Conservation (phyloP, 2,329 filamentous ascomycete species). For the Colletotrichum lini region DNA sequence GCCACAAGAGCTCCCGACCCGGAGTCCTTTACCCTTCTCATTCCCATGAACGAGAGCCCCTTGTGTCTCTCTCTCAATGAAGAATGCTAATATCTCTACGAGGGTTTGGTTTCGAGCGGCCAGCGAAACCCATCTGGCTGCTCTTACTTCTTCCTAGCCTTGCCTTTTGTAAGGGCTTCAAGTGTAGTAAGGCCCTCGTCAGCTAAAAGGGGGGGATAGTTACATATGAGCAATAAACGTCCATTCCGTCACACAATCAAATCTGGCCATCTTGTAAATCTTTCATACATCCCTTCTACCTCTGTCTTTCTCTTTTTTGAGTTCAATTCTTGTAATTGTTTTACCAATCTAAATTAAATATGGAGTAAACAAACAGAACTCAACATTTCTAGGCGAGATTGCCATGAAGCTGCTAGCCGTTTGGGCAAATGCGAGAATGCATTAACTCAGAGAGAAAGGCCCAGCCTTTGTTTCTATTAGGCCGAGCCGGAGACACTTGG, state of each 20-base stretch:
- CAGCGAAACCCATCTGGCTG: background rate
- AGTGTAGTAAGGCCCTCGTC: too few relatives aligned
- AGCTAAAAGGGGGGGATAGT: too few relatives aligned
- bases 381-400: background rate
- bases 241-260: background rate
- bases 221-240: too few relatives aligned
- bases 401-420: background rate
- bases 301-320: too few relatives aligned
- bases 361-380: background rate
- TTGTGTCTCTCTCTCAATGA: background rate
- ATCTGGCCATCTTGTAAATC: background rate
- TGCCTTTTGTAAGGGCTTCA: background rate
- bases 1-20: too few relatives aligned
- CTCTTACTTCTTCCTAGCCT: background rate
- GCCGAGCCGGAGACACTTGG: background rate
- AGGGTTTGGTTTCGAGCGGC: background rate
- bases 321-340: too few relatives aligned
- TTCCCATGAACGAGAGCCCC: background rate
- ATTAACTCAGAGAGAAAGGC: background rate
- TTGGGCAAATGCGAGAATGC: too few relatives aligned
- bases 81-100: background rate
- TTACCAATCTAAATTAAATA: too few relatives aligned
- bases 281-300: background rate
- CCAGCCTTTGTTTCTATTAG: background rate
- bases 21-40: background rate